Percentiles rank a stretch among this genome's conserved stretches.
Evolutionary conservation across 2,329 filamentous ascomycete genomes (phyloP).

Genomic region (Penicillium sp.): DNA sequence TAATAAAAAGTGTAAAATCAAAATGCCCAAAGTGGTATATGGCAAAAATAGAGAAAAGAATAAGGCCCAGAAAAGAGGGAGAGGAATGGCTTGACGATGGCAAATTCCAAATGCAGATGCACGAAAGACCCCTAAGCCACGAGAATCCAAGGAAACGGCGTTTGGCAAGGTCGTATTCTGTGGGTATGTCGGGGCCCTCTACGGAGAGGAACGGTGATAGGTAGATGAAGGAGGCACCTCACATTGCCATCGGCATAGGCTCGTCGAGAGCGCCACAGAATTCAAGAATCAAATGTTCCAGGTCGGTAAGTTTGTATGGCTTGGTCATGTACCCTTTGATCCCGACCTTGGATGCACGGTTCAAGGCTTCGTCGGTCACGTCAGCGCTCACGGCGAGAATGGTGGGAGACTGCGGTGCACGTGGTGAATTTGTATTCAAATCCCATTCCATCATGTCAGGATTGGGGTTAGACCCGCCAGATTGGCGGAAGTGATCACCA

Average conservation of each 20-base stretch:
- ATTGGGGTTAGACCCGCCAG: conserved; percentile 9
- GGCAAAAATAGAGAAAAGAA: conserved; percentile 11
- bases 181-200: conserved; percentile 13
- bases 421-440: conserved; percentile 3
- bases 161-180: neutral
- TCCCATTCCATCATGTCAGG: conserved; percentile 17
- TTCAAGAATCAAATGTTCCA: conserved; percentile 54
- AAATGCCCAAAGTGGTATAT: conserved; percentile 19
- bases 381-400: conserved; percentile 62
- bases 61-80: conserved; percentile 6
- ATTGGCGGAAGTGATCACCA: conserved; percentile 31
- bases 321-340: conserved; percentile 66
- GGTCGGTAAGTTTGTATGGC: conserved; percentile 58
- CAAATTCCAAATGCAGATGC: conserved; percentile 3
- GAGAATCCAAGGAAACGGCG: neutral
- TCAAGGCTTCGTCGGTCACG: conserved; percentile 58
- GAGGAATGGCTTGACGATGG: no score
- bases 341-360: conserved; percentile 55
- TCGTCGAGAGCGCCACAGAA: conserved; percentile 34
- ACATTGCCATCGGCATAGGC: conserved; percentile 1
- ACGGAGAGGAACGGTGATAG: neutral
- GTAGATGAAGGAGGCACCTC: neutral
- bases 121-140: conserved; percentile 1
- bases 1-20: conserved; percentile 12
- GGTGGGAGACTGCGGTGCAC: conserved; percentile 41